Conservation (phyloP, 805 yeast genomes). For the Zygotorulaspora sp. region DNA sequence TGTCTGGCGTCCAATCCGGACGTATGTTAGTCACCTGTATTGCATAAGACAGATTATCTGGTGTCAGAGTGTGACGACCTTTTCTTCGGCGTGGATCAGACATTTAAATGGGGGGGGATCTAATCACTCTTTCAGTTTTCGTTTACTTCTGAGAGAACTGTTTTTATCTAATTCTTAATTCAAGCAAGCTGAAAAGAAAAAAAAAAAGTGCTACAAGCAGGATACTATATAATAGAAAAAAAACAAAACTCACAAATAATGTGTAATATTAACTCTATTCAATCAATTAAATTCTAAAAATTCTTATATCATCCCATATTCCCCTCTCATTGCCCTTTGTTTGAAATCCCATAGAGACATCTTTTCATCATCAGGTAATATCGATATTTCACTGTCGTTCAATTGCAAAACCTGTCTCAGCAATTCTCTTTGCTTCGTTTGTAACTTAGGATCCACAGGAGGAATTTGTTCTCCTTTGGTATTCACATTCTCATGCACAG, state of each 20-base stretch:
- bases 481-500: slow-evolving; percentile 29
- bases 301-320: slow-evolving; percentile 26
- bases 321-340: slow-evolving; percentile 36
- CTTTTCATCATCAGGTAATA: slow-evolving; percentile 50
- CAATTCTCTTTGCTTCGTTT: slow-evolving; percentile 41
- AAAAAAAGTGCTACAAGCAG: no score
- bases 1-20: slow-evolving; percentile 64
- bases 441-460: slow-evolving; percentile 24
- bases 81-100: slow-evolving; percentile 35
- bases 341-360: slow-evolving; percentile 36
- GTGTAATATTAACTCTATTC: no score
- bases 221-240: no score
- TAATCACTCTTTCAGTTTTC: no score
- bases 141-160: no score
- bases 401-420: slow-evolving; percentile 50
- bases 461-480: slow-evolving; percentile 20
- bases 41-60: slow-evolving; percentile 30
- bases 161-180: no score
- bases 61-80: slow-evolving; percentile 32
- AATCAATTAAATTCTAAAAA: not conserved
- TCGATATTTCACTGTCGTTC: slow-evolving; percentile 47
- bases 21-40: slow-evolving; percentile 47
- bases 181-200: no score
- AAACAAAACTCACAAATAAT: no score
- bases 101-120: no score